Base-by-base conservation (phyloP, 768 basidiomycete genomes). In the Trametopsis cervina region DNA sequence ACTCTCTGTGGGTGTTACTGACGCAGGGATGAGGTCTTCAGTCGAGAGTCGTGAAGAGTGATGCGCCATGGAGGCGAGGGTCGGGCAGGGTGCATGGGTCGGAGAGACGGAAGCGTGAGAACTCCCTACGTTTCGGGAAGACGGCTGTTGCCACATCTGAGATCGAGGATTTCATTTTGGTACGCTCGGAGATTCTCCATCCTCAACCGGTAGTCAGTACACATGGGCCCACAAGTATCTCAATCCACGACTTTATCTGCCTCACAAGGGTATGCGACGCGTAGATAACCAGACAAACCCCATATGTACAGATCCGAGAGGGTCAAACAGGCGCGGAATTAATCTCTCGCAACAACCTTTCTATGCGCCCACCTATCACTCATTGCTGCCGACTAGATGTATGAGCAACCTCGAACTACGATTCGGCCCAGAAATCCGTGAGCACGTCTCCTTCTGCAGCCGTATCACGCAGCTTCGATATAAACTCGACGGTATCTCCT, bases 221-320 rank as follows among this genome's bases (percentile, higher is more conserved):
- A 52, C 45, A 52, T 22, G 51, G 42, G 51, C 41, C 51, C 51
- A 52, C 51, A 52, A 52, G 5, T 11, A 52, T 17, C 27, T 9
- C 13, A 13, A 40, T 33, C 29, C 29, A 7, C 15, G 15, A 33
- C n/a, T 33, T 33, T 15, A 33, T 46, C 17, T 27, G 33, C 11
- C 6, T 15, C 29, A 33, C 15, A 15, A 33, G 29, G 15, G 15
- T 33, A 12, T 6, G n/a, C 18, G n/a, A 25, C 22, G 44, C 18
- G 11, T 13, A 15, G n/a, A 45, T 23, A 27, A 45, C 21, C 11
- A 17, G 7, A 40, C 29, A 33, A 33, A 7, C 29, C 29, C 29
- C 29, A 33, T 33, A 33, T 33, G 29, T n/a, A 33, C 29, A 33
- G 7, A 15, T 15, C 15, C 29, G 29, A 33, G 29, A n/a, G n/a